Base-by-base conservation (phyloP, 768 basidiomycete species). In the Gelatoporia subvermispora region DNA sequence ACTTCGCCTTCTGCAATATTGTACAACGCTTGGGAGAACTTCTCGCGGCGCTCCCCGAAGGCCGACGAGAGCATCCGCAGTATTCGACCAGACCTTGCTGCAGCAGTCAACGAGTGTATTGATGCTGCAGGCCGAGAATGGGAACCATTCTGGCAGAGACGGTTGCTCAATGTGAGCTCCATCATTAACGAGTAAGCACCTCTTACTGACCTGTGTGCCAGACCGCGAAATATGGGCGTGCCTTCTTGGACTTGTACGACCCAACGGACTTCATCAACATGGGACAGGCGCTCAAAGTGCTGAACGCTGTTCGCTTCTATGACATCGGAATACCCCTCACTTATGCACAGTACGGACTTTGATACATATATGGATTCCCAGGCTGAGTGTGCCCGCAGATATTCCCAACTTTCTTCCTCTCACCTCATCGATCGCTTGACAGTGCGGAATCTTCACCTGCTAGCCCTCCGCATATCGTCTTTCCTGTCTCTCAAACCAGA, bases 191-290 rank as follows among this genome's bases (percentile, higher is more conserved):
- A 25, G 34, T 20, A n/a, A 24, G 49, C 35, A 41, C 17, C 18
- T 13, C 10, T 24, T 2, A 20, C 17, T 47, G 16, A 34, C 24
- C 25, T 25, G 15, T 25, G 28, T 16, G n/a, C 0, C 55, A 95
- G 90, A 93, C 94, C n/a, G 95, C 95, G 8, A 93, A 93, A 63
- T 97, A 95, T 60, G 96, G 95, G 1, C 81, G 93, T 51, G 87
- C 91, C 0, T 99, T 93, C 63, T 68, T 99, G 54, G 96, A 98
- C 62, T 75, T 93, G 22, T 88, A 93, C 61, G 89, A 97, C 62
- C 89, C 95, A 3, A 83, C 81, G 0, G 93, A 96, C 60, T 94
- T 96, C 57, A 82, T 98, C 25, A 77, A 82, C 41, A 93, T 96
- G 86, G 93, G 92, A 0, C 88, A 93, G 63, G 84, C 84, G 1